These are phyloP conservation scores for Hydnum rufescens DNA, from an alignment of 768 basidiomycete species.

Conservation along the genomic window DNA sequence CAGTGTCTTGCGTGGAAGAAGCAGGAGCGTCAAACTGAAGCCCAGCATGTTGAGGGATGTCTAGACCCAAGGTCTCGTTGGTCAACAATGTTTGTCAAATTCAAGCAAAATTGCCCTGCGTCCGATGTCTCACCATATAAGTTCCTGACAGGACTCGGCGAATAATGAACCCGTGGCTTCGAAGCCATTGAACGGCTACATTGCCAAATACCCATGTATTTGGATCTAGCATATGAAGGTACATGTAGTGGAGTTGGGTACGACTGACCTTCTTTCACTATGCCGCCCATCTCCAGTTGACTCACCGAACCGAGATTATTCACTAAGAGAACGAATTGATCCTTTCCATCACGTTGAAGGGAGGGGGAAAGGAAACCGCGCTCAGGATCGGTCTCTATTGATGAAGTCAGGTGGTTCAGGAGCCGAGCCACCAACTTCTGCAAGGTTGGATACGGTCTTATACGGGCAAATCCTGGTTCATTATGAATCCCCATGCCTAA, in stretches of 20 bases:
- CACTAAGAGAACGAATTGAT: conserved; percentile 57
- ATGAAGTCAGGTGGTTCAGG: conserved; percentile 50
- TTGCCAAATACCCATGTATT: not conserved
- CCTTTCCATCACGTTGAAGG: conserved; percentile 38
- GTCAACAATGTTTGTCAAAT: not conserved
- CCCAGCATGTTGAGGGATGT: conserved; percentile 89
- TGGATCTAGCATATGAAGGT: not conserved
- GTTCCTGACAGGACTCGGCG: conserved; percentile 55
- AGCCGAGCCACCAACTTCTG: conserved; percentile 49
- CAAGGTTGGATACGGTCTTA: conserved; percentile 54
- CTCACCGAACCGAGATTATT: conserved; percentile 34
- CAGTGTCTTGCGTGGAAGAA: conserved; percentile 34
- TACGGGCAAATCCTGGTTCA: conserved; percentile 50
- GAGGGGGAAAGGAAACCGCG: conserved; percentile 42
- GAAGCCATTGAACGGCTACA: conserved; percentile 15
- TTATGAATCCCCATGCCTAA: conserved; percentile 53
- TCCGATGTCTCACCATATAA: conserved; percentile 46
- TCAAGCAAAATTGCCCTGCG: not conserved
- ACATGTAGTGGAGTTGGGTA: conserved; percentile 2
- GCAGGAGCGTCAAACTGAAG: conserved; percentile 65
- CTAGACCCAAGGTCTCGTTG: conserved; percentile 19
- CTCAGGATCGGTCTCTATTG: conserved; percentile 37
- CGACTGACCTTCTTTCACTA: conserved; percentile 16
- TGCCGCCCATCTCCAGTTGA: conserved; percentile 32
- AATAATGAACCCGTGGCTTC: conserved; percentile 24